phyloP scores from a whole-genome alignment of 2,329 filamentous ascomycete genomes.

The Fusarium liriodendri region DNA sequence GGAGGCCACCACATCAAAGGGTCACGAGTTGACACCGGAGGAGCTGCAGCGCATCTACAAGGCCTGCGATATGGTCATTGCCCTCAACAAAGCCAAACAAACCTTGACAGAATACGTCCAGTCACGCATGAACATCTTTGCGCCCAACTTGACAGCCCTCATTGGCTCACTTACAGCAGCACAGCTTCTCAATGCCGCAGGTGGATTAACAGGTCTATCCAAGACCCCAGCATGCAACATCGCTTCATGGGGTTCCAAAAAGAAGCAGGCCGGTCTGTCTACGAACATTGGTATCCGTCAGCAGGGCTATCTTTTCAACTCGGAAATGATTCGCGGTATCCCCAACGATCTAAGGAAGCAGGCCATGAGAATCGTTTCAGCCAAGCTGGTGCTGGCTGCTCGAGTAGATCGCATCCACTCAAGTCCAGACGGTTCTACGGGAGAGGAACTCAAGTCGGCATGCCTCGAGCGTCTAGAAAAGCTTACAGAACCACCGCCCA shows the following conservation, averaged over 20 bases:
- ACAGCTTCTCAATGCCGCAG: conserved; percentile 94
- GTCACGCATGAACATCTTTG: conserved; percentile 96
- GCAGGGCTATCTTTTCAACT: conserved; percentile 94
- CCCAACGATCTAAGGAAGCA: conserved; percentile 90
- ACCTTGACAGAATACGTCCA: conserved; percentile 94
- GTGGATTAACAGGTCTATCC: conserved; percentile 86
- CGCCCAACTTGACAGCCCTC: conserved; percentile 90
- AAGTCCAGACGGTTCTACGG: conserved; percentile 82
- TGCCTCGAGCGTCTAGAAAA: conserved; percentile 92
- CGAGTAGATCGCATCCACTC: conserved; percentile 89
- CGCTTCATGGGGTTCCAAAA: conserved; percentile 89
- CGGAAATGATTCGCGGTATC: conserved; percentile 86
- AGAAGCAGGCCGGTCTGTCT: conserved; percentile 84
- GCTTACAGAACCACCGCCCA: conserved; percentile 89
- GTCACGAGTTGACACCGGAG: conserved; percentile 77
- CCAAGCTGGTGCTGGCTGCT: conserved; percentile 93
- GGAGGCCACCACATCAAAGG: conserved; percentile 90
- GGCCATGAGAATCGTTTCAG: conserved; percentile 93
- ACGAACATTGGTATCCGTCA: conserved; percentile 93
- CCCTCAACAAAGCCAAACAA: conserved; percentile 86
- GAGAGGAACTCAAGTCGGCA: conserved; percentile 83
- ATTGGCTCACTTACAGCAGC: conserved; percentile 94
- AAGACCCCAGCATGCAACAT: conserved; percentile 96
- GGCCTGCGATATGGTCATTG: conserved; percentile 90
- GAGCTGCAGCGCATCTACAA: conserved; percentile 80